Evolutionary conservation across 768 basidiomycete genomes (phyloP).

Genomic region (Rhodotorula taiwanensis): DNA sequence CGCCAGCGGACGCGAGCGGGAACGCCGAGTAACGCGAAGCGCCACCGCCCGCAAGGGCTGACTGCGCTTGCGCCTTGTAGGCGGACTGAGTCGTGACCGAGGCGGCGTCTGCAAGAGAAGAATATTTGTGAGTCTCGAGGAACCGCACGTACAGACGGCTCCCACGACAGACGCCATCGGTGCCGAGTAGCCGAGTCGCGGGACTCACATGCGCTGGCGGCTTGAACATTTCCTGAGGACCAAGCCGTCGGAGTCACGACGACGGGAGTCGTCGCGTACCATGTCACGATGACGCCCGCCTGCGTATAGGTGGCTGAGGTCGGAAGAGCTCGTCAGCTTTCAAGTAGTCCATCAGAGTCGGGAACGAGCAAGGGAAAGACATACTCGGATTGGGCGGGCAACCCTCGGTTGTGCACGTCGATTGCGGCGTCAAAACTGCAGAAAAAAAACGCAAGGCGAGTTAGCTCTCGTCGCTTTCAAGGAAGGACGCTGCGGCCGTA

Average conservation of each 20-base stretch:
- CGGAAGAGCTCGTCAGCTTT: no score
- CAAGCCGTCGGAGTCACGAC: conserved; percentile 22
- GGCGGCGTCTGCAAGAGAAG: conserved; percentile 3
- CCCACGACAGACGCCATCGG: no score
- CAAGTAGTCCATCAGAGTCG: rapidly evolving
- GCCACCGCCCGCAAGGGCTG: neutral
- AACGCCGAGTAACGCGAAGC: neutral
- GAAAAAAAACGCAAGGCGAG: neutral
- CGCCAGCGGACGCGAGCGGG: neutral
- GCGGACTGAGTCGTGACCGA: conserved; percentile 11
- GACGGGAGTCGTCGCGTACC: conserved; percentile 21
- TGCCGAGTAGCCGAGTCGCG: neutral
- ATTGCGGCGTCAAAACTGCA: neutral
- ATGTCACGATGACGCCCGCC: conserved; percentile 9
- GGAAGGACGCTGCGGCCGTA: no score
- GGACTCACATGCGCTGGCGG: neutral
- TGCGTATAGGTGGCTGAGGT: conserved; percentile 11
- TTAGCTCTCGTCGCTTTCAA: neutral
- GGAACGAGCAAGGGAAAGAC: neutral
- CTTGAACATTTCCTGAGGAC: neutral
- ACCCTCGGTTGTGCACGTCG: conserved; percentile 18
- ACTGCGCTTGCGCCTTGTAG: neutral
- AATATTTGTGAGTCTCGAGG: neutral
- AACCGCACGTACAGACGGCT: neutral
- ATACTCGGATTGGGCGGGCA: conserved; percentile 18